Percentiles rank a stretch among this genome's conserved stretches.
These are phyloP conservation scores for Stylosanthes scabra DNA, from an alignment of 331 rosid species.

Conservation along the genomic window DNA sequence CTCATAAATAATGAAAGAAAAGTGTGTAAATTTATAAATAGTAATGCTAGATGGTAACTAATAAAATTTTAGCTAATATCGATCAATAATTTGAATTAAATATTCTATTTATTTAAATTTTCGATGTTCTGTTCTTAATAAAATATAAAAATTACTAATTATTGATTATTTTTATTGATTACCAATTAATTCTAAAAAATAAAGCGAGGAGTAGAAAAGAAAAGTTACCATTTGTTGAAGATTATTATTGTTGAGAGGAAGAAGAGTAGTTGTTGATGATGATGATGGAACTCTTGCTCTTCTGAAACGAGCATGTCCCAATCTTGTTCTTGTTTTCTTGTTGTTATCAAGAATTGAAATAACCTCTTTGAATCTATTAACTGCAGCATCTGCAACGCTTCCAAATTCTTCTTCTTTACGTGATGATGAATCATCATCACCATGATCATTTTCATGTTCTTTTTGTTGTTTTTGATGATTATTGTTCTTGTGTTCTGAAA, in stretches of 20 bases:
- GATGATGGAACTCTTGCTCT: constrained; percentile 28
- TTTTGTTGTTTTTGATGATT: neutral
- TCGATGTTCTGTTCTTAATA: too few relatives aligned
- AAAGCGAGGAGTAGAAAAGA: neutral
- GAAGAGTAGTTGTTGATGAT: neutral
- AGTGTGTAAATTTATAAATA: too few relatives aligned
- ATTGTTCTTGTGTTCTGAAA: constrained; percentile 42
- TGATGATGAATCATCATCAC: neutral
- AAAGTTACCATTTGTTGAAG: neutral
- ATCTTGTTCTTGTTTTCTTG: constrained; percentile 45
- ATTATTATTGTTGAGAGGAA: neutral
- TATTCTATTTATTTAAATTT: too few relatives aligned
- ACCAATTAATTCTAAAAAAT: too few relatives aligned
- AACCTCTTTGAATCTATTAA: constrained; percentile 69
- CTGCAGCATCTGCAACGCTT: constrained; percentile 60
- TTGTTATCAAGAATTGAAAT: constrained; percentile 58
- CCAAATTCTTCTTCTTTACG: constrained; percentile 25
- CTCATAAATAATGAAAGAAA: too few relatives aligned
- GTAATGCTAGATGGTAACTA: too few relatives aligned
- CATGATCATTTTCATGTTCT: too few relatives aligned
- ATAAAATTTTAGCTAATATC: too few relatives aligned
- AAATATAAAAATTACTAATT: too few relatives aligned
- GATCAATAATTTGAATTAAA: too few relatives aligned
- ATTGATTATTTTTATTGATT: too few relatives aligned
- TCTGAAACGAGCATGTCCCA: constrained; percentile 88